Conservation (phyloP, 495 filamentous ascomycete species). For the Neohortaea acidophila region DNA sequence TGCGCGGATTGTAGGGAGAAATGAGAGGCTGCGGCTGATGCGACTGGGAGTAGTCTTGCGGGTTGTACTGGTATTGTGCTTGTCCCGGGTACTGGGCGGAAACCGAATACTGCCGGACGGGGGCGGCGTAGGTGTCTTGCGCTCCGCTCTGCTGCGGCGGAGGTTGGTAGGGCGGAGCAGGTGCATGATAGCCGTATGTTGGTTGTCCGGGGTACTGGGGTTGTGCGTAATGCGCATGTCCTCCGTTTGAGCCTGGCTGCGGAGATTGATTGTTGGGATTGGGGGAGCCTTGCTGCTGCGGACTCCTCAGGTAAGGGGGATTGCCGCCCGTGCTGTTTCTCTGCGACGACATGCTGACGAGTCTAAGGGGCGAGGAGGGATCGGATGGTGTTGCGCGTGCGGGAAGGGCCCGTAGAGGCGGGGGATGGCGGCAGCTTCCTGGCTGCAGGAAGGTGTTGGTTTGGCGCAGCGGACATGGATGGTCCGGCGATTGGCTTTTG, state of each 20-base stretch:
- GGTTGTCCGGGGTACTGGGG: conserved; percentile 13
- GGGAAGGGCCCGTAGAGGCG: no score
- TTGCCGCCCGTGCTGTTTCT: conserved; percentile 35
- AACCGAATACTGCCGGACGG: conserved; percentile 21
- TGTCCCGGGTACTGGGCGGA: conserved; percentile 18
- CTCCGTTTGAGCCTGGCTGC: conserved; percentile 9
- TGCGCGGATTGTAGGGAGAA: conserved; percentile 32
- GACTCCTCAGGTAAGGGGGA: conserved; percentile 23
- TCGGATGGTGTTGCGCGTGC: no score
- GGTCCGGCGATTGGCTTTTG: no score
- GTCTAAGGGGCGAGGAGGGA: no score
- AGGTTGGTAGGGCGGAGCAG: no score
- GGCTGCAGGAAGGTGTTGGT: no score
- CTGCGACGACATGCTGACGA: conserved; percentile 17
- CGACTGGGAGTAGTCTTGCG: conserved; percentile 58
- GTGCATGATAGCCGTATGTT: conserved; percentile 7
- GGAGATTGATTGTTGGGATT: conserved; percentile 6
- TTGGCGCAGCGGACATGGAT: no score
- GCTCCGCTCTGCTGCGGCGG: conserved; percentile 5
- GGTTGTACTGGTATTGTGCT: conserved; percentile 48
- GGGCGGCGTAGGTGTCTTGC: conserved; percentile 4
- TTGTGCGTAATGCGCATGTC: conserved; percentile 8
- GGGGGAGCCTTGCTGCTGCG: conserved; percentile 2
- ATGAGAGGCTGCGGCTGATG: conserved; percentile 28
- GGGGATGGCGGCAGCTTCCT: no score